Base-by-base conservation (phyloP, 495 filamentous ascomycete genomes). In the Pseudoneurospora amorphoporcata region DNA sequence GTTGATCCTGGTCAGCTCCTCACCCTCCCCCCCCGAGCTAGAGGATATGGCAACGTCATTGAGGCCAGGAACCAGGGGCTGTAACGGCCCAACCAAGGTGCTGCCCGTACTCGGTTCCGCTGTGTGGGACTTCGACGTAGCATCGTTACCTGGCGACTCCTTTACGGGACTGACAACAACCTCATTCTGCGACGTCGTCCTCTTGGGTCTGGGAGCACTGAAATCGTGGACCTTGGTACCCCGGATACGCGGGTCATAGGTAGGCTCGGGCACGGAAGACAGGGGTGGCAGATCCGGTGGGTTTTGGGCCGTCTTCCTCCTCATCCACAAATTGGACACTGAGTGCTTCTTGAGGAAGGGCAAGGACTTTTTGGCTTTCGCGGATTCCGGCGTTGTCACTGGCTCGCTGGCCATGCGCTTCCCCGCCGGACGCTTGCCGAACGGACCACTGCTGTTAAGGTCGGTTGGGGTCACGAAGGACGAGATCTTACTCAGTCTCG, bases 171-270 rank as follows among this genome's bases (percentile, higher is more conserved):
- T 45, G 8, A 72, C 40, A 3, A 23, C 43, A 14, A 71, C 40
- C 37, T 80, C 78, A 53, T 69, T 75, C 17, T 37, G 76, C 35
- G 81, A 76, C 0, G 87, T 73, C 72, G 86, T 83, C 65, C 88
- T 84, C 69, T 86, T 88, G n/a, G 88, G 86, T 42, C 93, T 84
- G 10, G 94, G 94, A 1, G 90, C 92, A 75, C 92, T 95, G 74
- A 98, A 98, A 79, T 98, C 94, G 81, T 98, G 94, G 8, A 98
- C 88, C 40, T 90, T 87, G 10, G 90, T 95, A 38, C 94, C 94
- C 53, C 88, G 87, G 75, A 98, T 98, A 53, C 94, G 82, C 19
- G 93, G 93, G 76, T 97, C 94, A 75, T 94, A 95, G 72, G 70
- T 77, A 9, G 82, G 80, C 38, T 82, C 77, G 3, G 77, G 77